These are phyloP conservation scores for Lablab purpureus DNA, from an alignment of 306 rosid species.

Conservation along the genomic window DNA sequence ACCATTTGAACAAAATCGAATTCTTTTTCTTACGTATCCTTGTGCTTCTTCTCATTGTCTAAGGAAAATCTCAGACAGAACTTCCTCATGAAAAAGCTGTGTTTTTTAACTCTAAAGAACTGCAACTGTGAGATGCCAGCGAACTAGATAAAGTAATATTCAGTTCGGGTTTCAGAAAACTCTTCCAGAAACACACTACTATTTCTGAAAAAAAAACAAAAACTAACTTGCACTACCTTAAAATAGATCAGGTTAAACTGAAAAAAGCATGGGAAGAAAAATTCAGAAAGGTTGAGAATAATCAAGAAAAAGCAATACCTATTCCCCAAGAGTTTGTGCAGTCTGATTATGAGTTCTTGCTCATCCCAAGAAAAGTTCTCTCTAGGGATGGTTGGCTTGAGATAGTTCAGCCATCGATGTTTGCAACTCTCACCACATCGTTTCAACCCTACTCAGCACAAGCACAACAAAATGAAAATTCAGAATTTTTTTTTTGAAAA, in stretches of 20 bases:
- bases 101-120: not conserved
- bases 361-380: conserved; percentile 53
- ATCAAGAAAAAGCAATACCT: conserved; percentile 33
- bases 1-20: not conserved
- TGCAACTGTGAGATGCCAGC: not conserved
- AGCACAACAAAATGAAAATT: not conserved
- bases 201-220: not conserved
- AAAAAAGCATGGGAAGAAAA: not conserved
- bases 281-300: not conserved
- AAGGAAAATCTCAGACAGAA: not conserved
- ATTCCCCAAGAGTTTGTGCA: conserved; percentile 52
- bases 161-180: not conserved
- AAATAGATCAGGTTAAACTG: not conserved
- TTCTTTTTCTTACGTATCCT: not conserved
- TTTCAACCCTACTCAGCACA: conserved; percentile 21
- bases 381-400: conserved; percentile 46
- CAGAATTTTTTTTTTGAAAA: not conserved
- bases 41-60: not conserved
- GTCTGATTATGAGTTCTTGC: conserved; percentile 43
- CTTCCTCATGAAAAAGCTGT: not conserved
- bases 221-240: not conserved
- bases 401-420: conserved; percentile 54
- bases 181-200: not conserved
- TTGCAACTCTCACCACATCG: conserved; percentile 55
- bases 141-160: not conserved